phyloP scores from a whole-genome alignment of 176 grass and related monocot genomes.

The Rhipidocladum racemiflorum region DNA sequence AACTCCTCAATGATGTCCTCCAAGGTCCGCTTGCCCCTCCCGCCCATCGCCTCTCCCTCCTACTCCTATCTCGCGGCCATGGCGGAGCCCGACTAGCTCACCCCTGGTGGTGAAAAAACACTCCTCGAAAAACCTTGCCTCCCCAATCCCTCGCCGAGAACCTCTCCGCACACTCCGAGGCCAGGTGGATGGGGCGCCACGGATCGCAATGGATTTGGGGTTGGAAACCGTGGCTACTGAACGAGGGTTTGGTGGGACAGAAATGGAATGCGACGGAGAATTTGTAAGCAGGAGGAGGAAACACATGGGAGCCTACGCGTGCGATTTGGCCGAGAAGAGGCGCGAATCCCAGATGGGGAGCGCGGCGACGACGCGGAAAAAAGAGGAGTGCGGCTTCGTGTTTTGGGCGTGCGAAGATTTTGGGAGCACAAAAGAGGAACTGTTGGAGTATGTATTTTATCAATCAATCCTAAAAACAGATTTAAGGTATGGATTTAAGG shows the following conservation, averaged over 20 bases:
- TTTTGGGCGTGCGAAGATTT: no score
- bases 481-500: no score
- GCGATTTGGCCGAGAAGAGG: no score
- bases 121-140: background rate
- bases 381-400: no score
- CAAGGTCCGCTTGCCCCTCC: slow-evolving; percentile 12
- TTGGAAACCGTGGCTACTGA: no score
- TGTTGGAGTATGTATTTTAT: no score
- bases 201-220: background rate
- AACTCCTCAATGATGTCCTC: slow-evolving; percentile 49
- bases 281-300: background rate
- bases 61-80: background rate
- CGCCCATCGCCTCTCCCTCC: slow-evolving; percentile 9
- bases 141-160: background rate
- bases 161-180: background rate
- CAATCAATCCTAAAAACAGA: no score
- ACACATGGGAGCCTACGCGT: background rate
- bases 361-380: no score
- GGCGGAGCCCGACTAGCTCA: background rate
- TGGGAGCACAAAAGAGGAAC: no score
- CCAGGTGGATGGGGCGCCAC: background rate
- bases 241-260: background rate
- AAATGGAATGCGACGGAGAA: background rate
- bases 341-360: no score
- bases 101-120: background rate